Evolutionary conservation across 2,329 filamentous ascomycete species (phyloP).

Genomic region (Hypoxylon sp.): DNA sequence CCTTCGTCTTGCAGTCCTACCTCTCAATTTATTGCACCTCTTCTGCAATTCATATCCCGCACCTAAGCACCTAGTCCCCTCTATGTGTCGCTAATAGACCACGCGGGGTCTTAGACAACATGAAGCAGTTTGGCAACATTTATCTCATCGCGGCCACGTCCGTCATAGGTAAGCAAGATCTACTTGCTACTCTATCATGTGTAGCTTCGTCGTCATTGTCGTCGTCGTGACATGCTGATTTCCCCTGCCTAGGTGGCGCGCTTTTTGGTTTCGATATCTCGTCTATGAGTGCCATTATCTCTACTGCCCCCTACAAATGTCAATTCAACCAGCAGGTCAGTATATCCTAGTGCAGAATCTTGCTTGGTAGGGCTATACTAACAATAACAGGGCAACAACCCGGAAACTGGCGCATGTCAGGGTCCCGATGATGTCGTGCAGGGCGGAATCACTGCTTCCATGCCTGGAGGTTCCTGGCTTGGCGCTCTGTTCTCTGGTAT

Average conservation of each 20-base stretch:
- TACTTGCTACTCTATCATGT: neutral
- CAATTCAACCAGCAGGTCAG: constrained; percentile 59
- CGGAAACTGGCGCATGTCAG: constrained; percentile 58
- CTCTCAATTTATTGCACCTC: constrained; percentile 20
- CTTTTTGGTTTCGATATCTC: constrained; percentile 63
- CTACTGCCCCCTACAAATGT: constrained; percentile 60
- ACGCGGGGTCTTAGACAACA: constrained; percentile 48
- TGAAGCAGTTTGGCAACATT: constrained; percentile 58
- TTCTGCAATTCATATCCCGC: constrained; percentile 28
- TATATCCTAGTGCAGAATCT: neutral
- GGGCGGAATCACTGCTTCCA: constrained; percentile 77
- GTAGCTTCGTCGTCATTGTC: neutral
- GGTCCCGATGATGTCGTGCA: constrained; percentile 67
- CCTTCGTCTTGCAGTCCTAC: constrained; percentile 21
- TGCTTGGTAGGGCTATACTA: constrained; percentile 19
- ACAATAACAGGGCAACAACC: constrained; percentile 48
- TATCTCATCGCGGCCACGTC: constrained; percentile 62
- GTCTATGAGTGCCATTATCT: constrained; percentile 63
- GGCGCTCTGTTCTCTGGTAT: constrained; percentile 73
- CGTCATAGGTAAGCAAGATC: constrained; percentile 57
- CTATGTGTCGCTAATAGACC: constrained; percentile 44
- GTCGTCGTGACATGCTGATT: constrained; percentile 15
- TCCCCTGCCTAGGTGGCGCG: constrained; percentile 54
- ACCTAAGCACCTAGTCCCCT: constrained; percentile 12
- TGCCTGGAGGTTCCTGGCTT: constrained; percentile 79